Evolutionary conservation across 2,329 filamentous ascomycete species (phyloP), one percentile per base, ranked within the genome.

Genomic region (Microdochium paspali): DNA sequence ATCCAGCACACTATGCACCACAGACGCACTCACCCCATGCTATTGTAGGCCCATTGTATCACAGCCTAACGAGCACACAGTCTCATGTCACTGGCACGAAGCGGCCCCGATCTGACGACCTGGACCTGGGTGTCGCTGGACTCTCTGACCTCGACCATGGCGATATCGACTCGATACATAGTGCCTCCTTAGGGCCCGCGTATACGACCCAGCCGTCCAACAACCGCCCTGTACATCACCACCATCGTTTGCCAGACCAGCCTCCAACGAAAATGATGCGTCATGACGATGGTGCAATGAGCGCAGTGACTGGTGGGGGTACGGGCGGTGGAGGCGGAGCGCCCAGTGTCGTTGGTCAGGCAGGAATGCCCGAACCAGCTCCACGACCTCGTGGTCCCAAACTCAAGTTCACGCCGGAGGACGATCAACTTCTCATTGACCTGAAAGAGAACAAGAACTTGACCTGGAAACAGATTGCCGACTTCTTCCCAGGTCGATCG

Each of bases 381-480:
- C 79, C 85, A 46, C 74, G 85, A 56, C 90, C 90, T 10, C 81
- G 87, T 50, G 89, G 88, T 3, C 90, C 90, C 6, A 96, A 95
- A 68, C 74, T 95, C 56, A 95, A 95, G 66, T 96, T 96, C 61
- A 95, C 90, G 1, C 82, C 87, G 10, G 90, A 95, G 64, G 90
- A 96, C 62, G 90, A 96, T 65, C 83, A 87, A 55, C 71, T 95
- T 44, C 74, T 96, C 47, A 84, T 95, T 48, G 87, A 95, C 61
- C 72, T 96, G 52, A 96, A 96, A 66, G 90, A 96, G 67, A 90
- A 93, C 60, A 94, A 93, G 66, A 90, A 88, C 61, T 73, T 96
- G 61, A 95, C 90, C 4, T 96, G 90, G 90, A 95, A 95, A 68
- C 90, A 96, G 72, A 96, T 96, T 60, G 88, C 90, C 48, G 90